phyloP scores from a whole-genome alignment of 306 rosid species.

The Vigna nakashimae region DNA sequence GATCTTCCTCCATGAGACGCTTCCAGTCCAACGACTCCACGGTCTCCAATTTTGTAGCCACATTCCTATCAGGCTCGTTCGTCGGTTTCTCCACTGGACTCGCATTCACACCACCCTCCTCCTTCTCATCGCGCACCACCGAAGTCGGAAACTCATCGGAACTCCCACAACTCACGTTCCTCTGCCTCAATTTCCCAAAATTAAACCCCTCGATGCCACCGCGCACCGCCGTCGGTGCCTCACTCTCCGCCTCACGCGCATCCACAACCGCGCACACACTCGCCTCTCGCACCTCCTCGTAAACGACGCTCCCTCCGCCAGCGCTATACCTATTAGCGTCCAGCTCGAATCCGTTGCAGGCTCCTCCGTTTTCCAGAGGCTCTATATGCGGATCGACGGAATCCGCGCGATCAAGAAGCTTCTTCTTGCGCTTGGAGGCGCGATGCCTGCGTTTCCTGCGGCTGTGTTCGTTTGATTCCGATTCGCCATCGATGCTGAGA shows the following conservation, averaged over 20 bases:
- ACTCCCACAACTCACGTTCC: slow-evolving; percentile 60
- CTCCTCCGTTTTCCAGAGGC: slow-evolving; percentile 19
- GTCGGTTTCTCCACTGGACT: slow-evolving; percentile 56
- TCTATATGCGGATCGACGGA: slow-evolving; percentile 46
- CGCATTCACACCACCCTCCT: slow-evolving; percentile 50
- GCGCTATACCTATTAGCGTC: slow-evolving; percentile 38
- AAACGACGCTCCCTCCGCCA: slow-evolving; percentile 48
- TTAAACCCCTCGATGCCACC: slow-evolving; percentile 62
- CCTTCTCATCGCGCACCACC: slow-evolving; percentile 30
- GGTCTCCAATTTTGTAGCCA: slow-evolving; percentile 55
- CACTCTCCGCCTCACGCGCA: slow-evolving; percentile 48
- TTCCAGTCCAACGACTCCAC: slow-evolving; percentile 86
- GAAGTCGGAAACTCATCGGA: slow-evolving; percentile 51
- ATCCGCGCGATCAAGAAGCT: slow-evolving; percentile 51
- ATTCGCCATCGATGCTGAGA: slow-evolving; percentile 61
- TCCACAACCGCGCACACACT: slow-evolving; percentile 49
- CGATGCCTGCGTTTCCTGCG: slow-evolving; percentile 65
- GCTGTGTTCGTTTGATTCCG: slow-evolving; percentile 46
- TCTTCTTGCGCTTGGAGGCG: slow-evolving; percentile 58
- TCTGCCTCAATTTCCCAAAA: slow-evolving; percentile 78
- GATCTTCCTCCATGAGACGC: slow-evolving; percentile 89
- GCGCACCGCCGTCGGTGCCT: slow-evolving; percentile 46
- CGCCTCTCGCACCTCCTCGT: slow-evolving; percentile 50
- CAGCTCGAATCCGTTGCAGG: slow-evolving; percentile 55
- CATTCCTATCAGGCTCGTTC: slow-evolving; percentile 56